Conservation (phyloP, 129 eudicot genomes). For the Escallonia rubra region DNA sequence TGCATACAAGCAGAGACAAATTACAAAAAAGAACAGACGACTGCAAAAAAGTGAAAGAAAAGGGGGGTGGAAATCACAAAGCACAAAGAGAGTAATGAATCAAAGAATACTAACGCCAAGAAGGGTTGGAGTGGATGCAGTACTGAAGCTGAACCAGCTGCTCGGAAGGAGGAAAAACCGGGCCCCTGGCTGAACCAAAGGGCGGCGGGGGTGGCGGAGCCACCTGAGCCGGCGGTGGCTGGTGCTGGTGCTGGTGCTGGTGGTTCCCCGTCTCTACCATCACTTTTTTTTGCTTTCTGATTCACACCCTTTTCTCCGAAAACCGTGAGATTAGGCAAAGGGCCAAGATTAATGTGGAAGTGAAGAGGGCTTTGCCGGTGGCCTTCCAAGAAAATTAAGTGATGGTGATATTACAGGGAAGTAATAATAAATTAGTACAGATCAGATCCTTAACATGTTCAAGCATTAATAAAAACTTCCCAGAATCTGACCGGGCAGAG, state of each 20-base stretch:
- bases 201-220: constrained; percentile 36
- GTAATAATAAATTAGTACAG: no score
- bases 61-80: no score
- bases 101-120: constrained; percentile 56
- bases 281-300: neutral
- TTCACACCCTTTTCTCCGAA: neutral
- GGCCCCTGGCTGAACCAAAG: constrained; percentile 80
- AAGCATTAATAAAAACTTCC: no score
- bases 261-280: constrained; percentile 70
- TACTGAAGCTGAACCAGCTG: constrained; percentile 81
- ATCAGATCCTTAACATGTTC: no score
- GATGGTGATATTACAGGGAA: no score
- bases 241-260: constrained; percentile 43
- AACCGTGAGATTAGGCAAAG: no score
- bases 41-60: neutral
- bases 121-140: constrained; percentile 98
- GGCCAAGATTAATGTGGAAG: no score
- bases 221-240: constrained; percentile 13
- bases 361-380: no score
- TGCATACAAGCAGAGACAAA: neutral
- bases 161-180: constrained; percentile 73
- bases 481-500: no score
- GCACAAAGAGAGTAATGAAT: neutral
- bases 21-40: neutral
- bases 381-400: no score